A percentile compares a stretch with the other conserved stretches of the same genome.
Evolutionary conservation across 495 filamentous ascomycete species (phyloP).

Genomic region (Hypomontagnella submonticulosa): DNA sequence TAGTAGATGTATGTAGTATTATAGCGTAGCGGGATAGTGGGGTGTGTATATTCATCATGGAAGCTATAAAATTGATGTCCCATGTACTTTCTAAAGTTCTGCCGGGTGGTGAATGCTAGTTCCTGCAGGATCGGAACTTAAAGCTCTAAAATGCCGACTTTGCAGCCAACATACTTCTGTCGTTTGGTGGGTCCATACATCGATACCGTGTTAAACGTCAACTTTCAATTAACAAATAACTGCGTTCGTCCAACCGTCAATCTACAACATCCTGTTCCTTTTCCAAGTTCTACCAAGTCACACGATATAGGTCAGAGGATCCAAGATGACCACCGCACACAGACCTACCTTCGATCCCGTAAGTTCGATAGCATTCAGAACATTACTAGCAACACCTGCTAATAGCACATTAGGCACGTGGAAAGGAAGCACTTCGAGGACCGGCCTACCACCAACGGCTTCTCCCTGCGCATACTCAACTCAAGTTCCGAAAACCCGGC

Average conservation of each 20-base stretch:
- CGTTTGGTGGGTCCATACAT: constrained; percentile 1
- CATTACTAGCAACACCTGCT: constrained; percentile 3
- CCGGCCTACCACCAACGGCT: constrained; percentile 97
- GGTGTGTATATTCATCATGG: constrained; percentile 28
- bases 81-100: constrained; percentile 42
- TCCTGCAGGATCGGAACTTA: constrained; percentile 39
- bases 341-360: constrained; percentile 95
- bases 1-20: constrained; percentile 29
- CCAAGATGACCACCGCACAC: constrained; percentile 79
- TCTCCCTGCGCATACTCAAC: constrained; percentile 87
- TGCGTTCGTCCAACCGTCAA: not conserved
- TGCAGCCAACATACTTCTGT: constrained; percentile 6
- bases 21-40: constrained; percentile 38
- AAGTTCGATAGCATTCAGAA: constrained; percentile 42
- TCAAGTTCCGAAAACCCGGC: constrained; percentile 88
- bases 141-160: constrained; percentile 25
- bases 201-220: constrained; percentile 10
- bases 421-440: constrained; percentile 93
- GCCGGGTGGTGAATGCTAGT: constrained; percentile 47
- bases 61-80: constrained; percentile 28
- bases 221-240: constrained; percentile 22
- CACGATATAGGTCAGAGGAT: constrained; percentile 4
- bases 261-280: constrained; percentile 15
- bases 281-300: constrained; percentile 2
- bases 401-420: constrained; percentile 73